Evolutionary conservation across 768 basidiomycete genomes (phyloP).

Genomic region (Aureoboletus auriporus): DNA sequence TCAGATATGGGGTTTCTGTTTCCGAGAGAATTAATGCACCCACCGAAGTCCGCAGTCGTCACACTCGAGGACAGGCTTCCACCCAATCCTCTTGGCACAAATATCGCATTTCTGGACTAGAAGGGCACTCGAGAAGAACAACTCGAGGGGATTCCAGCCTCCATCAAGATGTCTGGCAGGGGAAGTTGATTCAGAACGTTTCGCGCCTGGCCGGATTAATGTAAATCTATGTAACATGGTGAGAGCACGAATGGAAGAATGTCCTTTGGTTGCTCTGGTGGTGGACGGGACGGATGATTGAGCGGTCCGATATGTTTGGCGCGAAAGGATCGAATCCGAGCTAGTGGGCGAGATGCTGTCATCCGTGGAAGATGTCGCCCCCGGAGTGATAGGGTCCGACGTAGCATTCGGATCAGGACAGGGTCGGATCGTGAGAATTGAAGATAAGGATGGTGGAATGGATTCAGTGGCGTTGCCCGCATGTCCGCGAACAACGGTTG

Average conservation of each 20-base stretch:
- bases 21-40: slow-evolving; percentile 17
- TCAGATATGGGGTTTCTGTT: slow-evolving; percentile 14
- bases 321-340: slow-evolving; percentile 49
- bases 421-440: slow-evolving; percentile 67
- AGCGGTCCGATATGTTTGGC: slow-evolving; percentile 63
- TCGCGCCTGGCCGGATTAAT: slow-evolving; percentile 73
- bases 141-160: slow-evolving; percentile 73
- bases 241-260: slow-evolving; percentile 58
- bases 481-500: slow-evolving; percentile 57
- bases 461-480: slow-evolving; percentile 36
- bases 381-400: slow-evolving; percentile 39
- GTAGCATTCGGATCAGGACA: slow-evolving; percentile 47
- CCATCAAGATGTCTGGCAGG: slow-evolving; percentile 29
- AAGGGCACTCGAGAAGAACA: slow-evolving; percentile 72
- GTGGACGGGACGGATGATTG: slow-evolving; percentile 44
- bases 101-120: slow-evolving; percentile 77
- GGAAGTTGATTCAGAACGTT: slow-evolving; percentile 38
- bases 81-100: slow-evolving; percentile 77
- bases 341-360: slow-evolving; percentile 37
- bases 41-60: slow-evolving; percentile 84
- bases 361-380: slow-evolving; percentile 24
- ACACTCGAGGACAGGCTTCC: slow-evolving; percentile 83
- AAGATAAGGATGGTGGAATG: slow-evolving; percentile 56
- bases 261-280: slow-evolving; percentile 72
- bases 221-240: slow-evolving; percentile 82